Evolutionary conservation across 176 grass and related monocot species (phyloP).

Genomic region (Miscanthus lutarioriparius): DNA sequence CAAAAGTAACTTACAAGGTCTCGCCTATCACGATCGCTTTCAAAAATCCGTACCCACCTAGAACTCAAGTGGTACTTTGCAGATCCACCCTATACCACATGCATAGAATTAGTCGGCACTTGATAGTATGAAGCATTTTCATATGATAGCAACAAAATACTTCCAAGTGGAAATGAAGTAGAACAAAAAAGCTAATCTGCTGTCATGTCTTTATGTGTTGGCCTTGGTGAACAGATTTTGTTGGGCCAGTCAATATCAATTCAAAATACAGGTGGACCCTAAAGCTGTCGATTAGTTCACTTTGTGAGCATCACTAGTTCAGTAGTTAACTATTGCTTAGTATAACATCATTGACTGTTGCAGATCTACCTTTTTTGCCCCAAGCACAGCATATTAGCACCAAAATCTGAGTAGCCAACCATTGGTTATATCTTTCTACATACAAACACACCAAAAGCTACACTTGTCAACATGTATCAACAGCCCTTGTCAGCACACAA

Average conservation of each 20-base stretch:
- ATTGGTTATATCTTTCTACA: conserved; percentile 3
- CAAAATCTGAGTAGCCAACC: background rate
- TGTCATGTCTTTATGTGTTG: background rate
- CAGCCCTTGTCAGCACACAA: background rate
- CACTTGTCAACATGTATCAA: background rate
- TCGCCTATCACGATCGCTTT: conserved; percentile 95
- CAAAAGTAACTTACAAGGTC: conserved; percentile 82
- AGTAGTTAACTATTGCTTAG: background rate
- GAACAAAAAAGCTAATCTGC: conserved; percentile 1
- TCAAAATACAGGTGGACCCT: conserved; percentile 9
- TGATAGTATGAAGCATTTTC: conserved; percentile 5
- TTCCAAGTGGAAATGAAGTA: conserved; percentile 28
- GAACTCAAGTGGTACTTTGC: conserved; percentile 92
- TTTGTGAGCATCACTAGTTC: conserved; percentile 20
- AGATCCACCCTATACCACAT: conserved; percentile 72
- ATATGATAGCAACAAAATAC: conserved; percentile 4
- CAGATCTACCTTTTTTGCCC: background rate
- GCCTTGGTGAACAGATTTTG: background rate
- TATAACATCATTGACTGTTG: conserved; percentile 6
- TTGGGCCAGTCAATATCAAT: background rate
- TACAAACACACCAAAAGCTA: background rate
- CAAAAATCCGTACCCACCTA: conserved; percentile 87
- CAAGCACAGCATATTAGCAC: background rate
- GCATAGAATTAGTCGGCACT: conserved; percentile 31
- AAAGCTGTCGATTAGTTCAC: background rate